Evolutionary conservation across 2,329 filamentous ascomycete genomes (phyloP), one percentile per base, ranked within the genome.

Genomic region (Cucurbitaria berberidis): DNA sequence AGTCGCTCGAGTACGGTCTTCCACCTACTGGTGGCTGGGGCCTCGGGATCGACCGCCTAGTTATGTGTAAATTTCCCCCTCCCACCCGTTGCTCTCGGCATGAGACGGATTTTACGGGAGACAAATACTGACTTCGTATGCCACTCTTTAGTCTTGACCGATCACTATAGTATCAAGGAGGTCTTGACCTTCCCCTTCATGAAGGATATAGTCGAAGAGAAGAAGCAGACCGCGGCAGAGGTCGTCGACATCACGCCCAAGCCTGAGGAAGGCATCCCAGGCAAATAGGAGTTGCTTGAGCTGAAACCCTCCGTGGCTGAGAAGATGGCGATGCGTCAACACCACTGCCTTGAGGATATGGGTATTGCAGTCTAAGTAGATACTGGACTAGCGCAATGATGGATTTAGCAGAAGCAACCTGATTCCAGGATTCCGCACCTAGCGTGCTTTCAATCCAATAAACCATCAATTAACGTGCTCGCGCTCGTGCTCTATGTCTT

Each of bases 161-260:
- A 26, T 9, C 5, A 26, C 24, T 95, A 96, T 81, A 90, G 86
- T 66, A 99, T 99, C 76, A 93, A 95, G 78, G 95, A 99, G 78
- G 93, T 98, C 3, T 80, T 98, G 59, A 87, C 93, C 8, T 99
- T 99, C 86, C 95, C 95, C 10, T 93, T 97, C 80, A 96, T 99
- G 91, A 96, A 96, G 86, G 90, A 93, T 45, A 53, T 74, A 3
- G 65, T 67, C 15, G 67, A 73, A 49, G 57, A 67, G 10, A 71
- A 72, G 64, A 63, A 62, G 49, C 79, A 82, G 60, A 73, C 74
- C 32, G 85, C 86, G 11, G 87, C 86, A 2, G 87, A 90, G 76
- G 81, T 87, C 49, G 84, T 81, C 26, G 85, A 80, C 30, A 77
- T 89, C 55, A 75, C 83, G 73, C 82, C 87, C 34, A 69, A 80